A percentile compares a stretch with the other conserved stretches of the same genome.
Conservation (phyloP, 768 basidiomycete genomes). For the Tylopilus vinaceipallidus region DNA sequence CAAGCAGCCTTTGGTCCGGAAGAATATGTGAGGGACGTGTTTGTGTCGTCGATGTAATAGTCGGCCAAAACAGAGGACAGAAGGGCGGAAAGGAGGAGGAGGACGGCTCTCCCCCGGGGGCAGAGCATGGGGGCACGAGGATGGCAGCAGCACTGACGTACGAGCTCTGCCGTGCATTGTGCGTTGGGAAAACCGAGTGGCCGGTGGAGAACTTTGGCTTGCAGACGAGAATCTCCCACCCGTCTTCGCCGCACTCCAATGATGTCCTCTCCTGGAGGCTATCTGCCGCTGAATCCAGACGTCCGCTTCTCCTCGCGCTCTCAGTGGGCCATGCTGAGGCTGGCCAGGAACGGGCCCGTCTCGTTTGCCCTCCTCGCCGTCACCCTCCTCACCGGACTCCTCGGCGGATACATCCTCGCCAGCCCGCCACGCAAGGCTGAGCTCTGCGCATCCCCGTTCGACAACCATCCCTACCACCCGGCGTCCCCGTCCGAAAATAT, state of each 20-base stretch:
- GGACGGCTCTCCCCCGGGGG: neutral
- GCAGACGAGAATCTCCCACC: no score
- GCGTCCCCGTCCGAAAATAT: neutral
- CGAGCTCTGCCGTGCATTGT: no score
- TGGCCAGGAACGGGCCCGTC: conserved; percentile 14
- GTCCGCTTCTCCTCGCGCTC: conserved; percentile 1
- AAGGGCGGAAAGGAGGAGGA: conserved; percentile 1
- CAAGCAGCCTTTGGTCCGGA: conserved; percentile 25
- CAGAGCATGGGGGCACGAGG: neutral
- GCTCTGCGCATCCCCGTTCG: conserved; percentile 21
- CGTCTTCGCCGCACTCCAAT: no score
- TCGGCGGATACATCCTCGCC: conserved; percentile 27
- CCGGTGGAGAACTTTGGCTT: neutral
- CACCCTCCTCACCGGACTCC: conserved; percentile 23
- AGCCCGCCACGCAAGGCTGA: conserved; percentile 14
- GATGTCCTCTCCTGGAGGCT: conserved; percentile 13
- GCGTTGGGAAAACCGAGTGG: no score
- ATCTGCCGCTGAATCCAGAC: conserved; percentile 23
- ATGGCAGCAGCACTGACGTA: no score
- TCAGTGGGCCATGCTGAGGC: conserved; percentile 12
- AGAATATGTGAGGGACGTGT: conserved; percentile 20
- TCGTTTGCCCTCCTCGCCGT: conserved; percentile 19
- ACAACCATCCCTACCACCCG: neutral
- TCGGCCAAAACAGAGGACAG: conserved; percentile 11
- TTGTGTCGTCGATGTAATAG: conserved; percentile 27